Conservation (phyloP, 2,329 filamentous ascomycete species). For the Talaromyces marneffei region DNA sequence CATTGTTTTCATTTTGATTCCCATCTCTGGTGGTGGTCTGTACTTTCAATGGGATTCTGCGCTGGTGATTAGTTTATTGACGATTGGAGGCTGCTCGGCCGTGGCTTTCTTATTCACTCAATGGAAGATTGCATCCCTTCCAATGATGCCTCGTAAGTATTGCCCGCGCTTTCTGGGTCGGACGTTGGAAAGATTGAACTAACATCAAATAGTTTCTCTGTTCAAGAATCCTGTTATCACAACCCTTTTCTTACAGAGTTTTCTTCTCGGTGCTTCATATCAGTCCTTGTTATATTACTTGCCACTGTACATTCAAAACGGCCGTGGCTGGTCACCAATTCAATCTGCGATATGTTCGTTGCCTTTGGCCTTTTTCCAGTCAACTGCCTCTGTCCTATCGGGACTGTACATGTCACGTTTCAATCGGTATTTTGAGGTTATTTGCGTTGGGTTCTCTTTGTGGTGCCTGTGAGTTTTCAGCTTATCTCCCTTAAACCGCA, state of each 20-base stretch:
- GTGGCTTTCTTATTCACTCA: slow-evolving; percentile 51
- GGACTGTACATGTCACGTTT: slow-evolving; percentile 54
- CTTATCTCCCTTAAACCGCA: neutral
- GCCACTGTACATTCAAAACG: slow-evolving; percentile 59
- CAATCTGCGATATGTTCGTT: slow-evolving; percentile 49
- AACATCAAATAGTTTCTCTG: slow-evolving; percentile 33
- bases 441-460: slow-evolving; percentile 44
- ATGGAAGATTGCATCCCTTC: slow-evolving; percentile 50
- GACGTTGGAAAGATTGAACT: slow-evolving; percentile 13
- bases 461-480: slow-evolving; percentile 41
- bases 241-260: slow-evolving; percentile 53
- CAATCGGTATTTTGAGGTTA: slow-evolving; percentile 55
- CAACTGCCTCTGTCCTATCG: slow-evolving; percentile 33
- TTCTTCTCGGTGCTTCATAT: slow-evolving; percentile 56
- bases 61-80: slow-evolving; percentile 56
- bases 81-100: slow-evolving; percentile 43
- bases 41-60: slow-evolving; percentile 54
- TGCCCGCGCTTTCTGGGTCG: neutral
- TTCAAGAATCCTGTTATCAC: slow-evolving; percentile 51
- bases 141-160: slow-evolving; percentile 51
- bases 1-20: slow-evolving; percentile 57
- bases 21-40: slow-evolving; percentile 56
- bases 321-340: slow-evolving; percentile 40
- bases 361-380: slow-evolving; percentile 47
- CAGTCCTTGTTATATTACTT: slow-evolving; percentile 57